Base-by-base conservation (phyloP, 345 rosid species). In the Lepidium aucheri region DNA sequence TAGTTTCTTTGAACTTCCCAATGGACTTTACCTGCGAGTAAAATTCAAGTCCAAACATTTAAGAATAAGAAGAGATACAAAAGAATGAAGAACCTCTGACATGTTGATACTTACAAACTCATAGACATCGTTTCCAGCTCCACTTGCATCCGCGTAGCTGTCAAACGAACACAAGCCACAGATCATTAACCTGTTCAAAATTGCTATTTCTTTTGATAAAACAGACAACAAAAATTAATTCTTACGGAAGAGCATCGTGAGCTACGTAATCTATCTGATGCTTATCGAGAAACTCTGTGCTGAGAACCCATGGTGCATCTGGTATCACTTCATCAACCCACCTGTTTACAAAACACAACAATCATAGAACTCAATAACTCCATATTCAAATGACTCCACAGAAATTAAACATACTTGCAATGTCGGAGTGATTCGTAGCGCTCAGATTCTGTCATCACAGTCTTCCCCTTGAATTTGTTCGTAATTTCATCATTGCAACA, bases 291-390 rank as follows among this genome's bases (percentile, higher is more conserved):
- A 86, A 86, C 70, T 82, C 92, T 40, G 60, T 70, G 0, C 80
- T 78, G 50, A 84, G 59, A 68, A 86, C 89, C 92, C 93, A 84
- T 20, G 93, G 93, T 3, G 93, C 93, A 77, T 86, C 84, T 52
- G 87, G 83, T 22, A 86, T 84, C 22, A 86, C 93, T 78, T 86
- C 93, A 63, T 86, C 89, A 10, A 84, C 89, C 87, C 89, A 86
- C 69, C 89, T 86, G 60, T 66, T 67, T 24, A 28, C 7, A 64
- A 12, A 55, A 16, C 49, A 53, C 13, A 8, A 39, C 20, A n/a
- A 60, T 15, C 10, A 5, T n/a, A 14, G 9, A 24, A 26, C 50
- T 12, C 18, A 42, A 66, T 15, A 49, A 12, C 33, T 7, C 22
- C 18, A 15, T 41, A 32, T 14, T 22, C 9, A 46, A 20, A 5